Base-by-base conservation (phyloP, 2,329 filamentous ascomycete species). In the Alternaria conjuncta region DNA sequence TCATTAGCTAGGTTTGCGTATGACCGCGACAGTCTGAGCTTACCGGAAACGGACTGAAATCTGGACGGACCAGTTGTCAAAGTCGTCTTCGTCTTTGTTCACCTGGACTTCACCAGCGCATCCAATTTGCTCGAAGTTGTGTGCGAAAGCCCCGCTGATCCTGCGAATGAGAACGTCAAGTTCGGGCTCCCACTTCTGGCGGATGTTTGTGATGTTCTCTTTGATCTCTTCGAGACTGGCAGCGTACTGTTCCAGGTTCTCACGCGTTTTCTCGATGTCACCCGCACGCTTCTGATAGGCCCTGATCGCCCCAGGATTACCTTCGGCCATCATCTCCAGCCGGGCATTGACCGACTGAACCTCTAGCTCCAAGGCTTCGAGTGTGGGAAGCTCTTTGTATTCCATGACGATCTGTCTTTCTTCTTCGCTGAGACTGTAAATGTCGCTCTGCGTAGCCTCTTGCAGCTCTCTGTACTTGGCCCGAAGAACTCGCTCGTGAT, bases 31-130 rank as follows among this genome's bases (percentile, higher is more conserved):
- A 30, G 13, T 8, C 26, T 9, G 15, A 47, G 55, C 87, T 63
- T 86, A 92, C 90, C 95, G 90, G 83, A 99, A 99, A 77, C 94
- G 96, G 78, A 99, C 96, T 79, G 91, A 90, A 77, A 99, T 96
- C 77, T 97, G 90, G 65, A 99, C 90, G 1, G 93, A 90, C 96
- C 96, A 99, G 65, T 92, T 88, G 61, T 96, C 93, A 81, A 98
- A 99, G 76, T 98, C 93, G 21, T 93, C 85, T 25, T 93, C 85
- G 69, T 94, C 92, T 79, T 98, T 98, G 84, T 94, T 87, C 5
- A 99, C 85, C 64, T 86, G 86, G 5, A 99, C 94, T 80, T 98
- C 92, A 36, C 96, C 96, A 6, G 94, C 94, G 79, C 96, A 98
- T 69, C 90, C 93, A 76, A 99, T 98, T 78, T 95, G 91, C 74